Percentiles rank a stretch among this genome's conserved stretches.
phyloP scores from a whole-genome alignment of 78 protist genomes.

The Fonticula alba region DNA sequence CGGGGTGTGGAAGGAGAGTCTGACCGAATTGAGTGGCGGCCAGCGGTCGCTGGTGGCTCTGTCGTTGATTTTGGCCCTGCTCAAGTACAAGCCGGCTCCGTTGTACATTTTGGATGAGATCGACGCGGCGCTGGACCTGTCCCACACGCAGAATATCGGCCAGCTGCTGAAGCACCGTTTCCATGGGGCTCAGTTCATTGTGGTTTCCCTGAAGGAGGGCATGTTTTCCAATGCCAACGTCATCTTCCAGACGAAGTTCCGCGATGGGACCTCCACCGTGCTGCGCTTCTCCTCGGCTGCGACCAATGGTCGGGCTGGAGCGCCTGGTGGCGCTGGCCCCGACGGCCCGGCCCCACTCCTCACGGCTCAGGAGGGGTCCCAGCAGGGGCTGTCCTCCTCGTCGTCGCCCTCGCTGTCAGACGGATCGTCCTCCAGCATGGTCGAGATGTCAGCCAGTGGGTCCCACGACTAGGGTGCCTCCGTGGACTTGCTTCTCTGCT shows the following conservation, averaged over 20 bases:
- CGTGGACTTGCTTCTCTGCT: no score
- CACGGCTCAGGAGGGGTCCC: no score
- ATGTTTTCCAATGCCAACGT: slow-evolving; percentile 88
- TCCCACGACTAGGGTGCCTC: no score
- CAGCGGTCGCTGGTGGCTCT: slow-evolving; percentile 93
- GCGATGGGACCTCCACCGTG: slow-evolving; percentile 54
- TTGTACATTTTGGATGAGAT: slow-evolving; percentile 98
- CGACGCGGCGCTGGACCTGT: slow-evolving; percentile 97
- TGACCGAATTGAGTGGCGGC: slow-evolving; percentile 93
- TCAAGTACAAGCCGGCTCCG: slow-evolving; percentile 97
- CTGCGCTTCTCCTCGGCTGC: no score
- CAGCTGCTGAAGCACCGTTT: slow-evolving; percentile 56
- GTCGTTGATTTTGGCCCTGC: slow-evolving; percentile 87
- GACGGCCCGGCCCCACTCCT: no score
- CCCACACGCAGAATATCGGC: slow-evolving; percentile 90
- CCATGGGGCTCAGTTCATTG: slow-evolving; percentile 61
- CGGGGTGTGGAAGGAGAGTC: slow-evolving; percentile 82
- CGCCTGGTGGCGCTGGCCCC: no score
- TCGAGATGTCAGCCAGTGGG: no score
- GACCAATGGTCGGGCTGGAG: no score
- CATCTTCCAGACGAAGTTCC: slow-evolving; percentile 70
- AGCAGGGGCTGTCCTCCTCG: no score
- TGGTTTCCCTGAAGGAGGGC: slow-evolving; percentile 76
- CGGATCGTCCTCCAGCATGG: no score
- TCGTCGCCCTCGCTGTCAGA: no score